phyloP scores from a whole-genome alignment of 257 asterid genomes.

The Nicotiana benthamiana region DNA sequence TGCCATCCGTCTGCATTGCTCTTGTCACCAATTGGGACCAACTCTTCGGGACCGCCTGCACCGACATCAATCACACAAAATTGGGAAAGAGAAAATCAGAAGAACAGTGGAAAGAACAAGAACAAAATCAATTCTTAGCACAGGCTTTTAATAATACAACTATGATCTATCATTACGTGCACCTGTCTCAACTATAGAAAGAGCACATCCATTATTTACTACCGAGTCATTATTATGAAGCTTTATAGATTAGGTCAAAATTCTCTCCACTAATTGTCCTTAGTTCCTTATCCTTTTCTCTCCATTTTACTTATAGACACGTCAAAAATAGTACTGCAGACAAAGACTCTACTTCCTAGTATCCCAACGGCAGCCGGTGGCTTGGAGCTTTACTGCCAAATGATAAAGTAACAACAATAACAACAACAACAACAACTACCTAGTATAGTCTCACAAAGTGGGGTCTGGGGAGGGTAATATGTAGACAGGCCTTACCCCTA shows the following conservation, averaged over 20 bases:
- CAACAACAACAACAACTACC: no score
- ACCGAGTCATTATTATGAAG: neutral
- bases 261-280: slow-evolving; percentile 1
- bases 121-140: neutral
- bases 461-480: no score
- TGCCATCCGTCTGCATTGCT: slow-evolving; percentile 72
- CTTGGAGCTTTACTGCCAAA: neutral
- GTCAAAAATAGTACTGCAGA: neutral
- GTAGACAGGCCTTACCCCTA: no score
- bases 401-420: no score
- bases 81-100: neutral
- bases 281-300: neutral
- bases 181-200: neutral
- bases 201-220: neutral
- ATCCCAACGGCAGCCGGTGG: neutral
- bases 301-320: neutral
- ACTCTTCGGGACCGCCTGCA: slow-evolving; percentile 42
- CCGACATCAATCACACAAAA: slow-evolving; percentile 10
- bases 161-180: neutral
- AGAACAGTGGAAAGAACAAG: neutral
- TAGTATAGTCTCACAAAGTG: no score
- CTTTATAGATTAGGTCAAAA: neutral
- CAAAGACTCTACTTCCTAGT: neutral
- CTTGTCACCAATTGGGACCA: slow-evolving; percentile 54
- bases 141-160: neutral